phyloP scores from a whole-genome alignment of 352 stramenopile species.

The Thraustotheca clavata region DNA sequence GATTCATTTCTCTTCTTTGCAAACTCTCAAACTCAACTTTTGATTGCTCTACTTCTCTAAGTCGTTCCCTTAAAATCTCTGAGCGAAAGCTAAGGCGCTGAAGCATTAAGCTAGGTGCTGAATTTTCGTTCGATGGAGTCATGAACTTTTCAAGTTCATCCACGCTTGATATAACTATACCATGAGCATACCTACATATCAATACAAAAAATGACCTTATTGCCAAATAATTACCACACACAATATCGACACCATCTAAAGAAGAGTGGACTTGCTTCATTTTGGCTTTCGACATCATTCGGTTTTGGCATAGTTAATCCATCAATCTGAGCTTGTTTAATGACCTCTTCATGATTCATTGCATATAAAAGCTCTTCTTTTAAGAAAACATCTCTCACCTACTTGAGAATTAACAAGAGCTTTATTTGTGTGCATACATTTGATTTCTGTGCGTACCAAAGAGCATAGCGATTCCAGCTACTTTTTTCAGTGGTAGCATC shows the following conservation, averaged over 20 bases:
- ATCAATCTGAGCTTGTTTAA: not conserved
- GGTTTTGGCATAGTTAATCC: not conserved
- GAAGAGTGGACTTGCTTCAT: not conserved
- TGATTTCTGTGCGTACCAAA: slow-evolving; percentile 11
- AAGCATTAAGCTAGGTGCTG: too few species aligned
- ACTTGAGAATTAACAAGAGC: not conserved
- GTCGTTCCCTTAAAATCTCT: too few species aligned
- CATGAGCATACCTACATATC: too few species aligned
- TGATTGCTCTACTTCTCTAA: not conserved
- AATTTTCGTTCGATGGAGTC: too few species aligned
- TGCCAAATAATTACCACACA: slow-evolving; percentile 17
- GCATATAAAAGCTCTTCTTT: slow-evolving; percentile 7
- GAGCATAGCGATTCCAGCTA: slow-evolving; percentile 3
- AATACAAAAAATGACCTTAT: too few species aligned
- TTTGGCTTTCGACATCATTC: not conserved
- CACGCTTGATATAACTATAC: too few species aligned
- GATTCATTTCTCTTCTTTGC: not conserved
- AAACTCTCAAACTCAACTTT: slow-evolving; percentile 1
- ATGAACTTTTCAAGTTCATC: too few species aligned
- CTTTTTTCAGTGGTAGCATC: not conserved
- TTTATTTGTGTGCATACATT: not conserved
- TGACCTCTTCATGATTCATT: not conserved
- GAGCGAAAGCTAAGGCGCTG: too few species aligned
- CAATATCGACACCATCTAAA: slow-evolving; percentile 5
- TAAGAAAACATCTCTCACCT: slow-evolving; percentile 5